A percentile compares a stretch with the other conserved stretches of the same genome.
Evolutionary conservation across 352 stramenopile species (phyloP).

Genomic region (Globisporangium heterothallicum): DNA sequence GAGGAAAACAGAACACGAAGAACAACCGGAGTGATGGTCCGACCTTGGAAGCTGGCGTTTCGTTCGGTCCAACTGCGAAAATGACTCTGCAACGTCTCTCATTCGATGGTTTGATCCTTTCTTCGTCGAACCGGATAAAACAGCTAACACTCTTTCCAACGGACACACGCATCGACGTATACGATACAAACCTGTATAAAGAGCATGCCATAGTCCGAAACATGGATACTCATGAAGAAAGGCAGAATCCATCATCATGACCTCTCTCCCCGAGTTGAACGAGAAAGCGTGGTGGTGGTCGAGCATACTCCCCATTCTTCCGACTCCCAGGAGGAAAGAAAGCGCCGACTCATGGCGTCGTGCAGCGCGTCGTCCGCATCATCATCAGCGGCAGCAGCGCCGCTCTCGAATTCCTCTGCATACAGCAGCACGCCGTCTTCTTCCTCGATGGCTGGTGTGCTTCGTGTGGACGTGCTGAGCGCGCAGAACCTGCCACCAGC

Average conservation of each 20-base stretch:
- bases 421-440: constrained; percentile 8
- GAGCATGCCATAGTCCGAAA: too few species aligned
- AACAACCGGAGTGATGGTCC: constrained; percentile 4
- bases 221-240: too few species aligned
- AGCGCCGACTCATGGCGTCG: constrained; percentile 27
- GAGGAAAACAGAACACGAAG: neutral
- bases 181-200: too few species aligned
- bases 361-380: constrained; percentile 15
- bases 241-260: too few species aligned
- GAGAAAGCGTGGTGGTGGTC: constrained; percentile 4
- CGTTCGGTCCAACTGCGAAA: constrained; percentile 11
- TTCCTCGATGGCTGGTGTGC: constrained; percentile 25
- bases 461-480: constrained; percentile 54
- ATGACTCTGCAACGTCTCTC: constrained; percentile 25
- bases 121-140: too few species aligned
- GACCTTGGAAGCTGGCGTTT: neutral
- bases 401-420: constrained; percentile 7
- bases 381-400: neutral
- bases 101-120: constrained; percentile 7
- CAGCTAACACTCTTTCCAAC: too few species aligned
- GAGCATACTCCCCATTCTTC: neutral
- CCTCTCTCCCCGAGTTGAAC: neutral
- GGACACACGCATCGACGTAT: too few species aligned
- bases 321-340: neutral
- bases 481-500: constrained; percentile 54